Percentiles rank a stretch among this genome's conserved stretches.
Evolutionary conservation across 2,329 filamentous ascomycete genomes (phyloP).

Genomic region (Emydomyces testavorans): DNA sequence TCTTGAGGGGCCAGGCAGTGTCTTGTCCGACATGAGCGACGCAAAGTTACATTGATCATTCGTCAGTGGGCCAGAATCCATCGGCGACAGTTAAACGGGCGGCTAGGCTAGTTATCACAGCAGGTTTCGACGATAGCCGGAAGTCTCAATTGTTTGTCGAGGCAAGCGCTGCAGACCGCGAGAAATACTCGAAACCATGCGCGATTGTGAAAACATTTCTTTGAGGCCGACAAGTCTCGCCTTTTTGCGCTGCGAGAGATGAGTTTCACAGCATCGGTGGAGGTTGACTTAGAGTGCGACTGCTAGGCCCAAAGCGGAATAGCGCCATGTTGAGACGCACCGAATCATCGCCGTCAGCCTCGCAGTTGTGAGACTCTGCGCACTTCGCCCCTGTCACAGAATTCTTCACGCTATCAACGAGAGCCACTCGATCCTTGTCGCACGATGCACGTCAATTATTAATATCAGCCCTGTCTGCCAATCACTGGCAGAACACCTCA

Average conservation of each 20-base stretch:
- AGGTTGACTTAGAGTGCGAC: background rate
- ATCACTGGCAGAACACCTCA: background rate
- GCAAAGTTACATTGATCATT: slow-evolving; percentile 5
- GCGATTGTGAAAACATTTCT: background rate
- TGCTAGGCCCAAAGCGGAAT: background rate
- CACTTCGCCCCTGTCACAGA: slow-evolving; percentile 8
- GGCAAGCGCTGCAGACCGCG: too few species aligned
- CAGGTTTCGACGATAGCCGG: slow-evolving; percentile 6
- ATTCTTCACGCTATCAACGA: background rate
- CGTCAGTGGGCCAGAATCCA: background rate
- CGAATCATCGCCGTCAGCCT: background rate
- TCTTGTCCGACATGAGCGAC: background rate
- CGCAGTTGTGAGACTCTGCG: background rate
- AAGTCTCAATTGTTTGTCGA: background rate
- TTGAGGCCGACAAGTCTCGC: too few species aligned
- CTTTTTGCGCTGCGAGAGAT: too few species aligned
- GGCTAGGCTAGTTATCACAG: too few species aligned
- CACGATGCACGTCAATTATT: background rate
- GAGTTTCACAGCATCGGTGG: background rate
- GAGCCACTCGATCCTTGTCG: slow-evolving; percentile 1
- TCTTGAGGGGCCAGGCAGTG: too few species aligned
- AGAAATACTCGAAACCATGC: background rate
- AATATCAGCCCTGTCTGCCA: background rate
- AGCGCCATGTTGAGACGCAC: too few species aligned
- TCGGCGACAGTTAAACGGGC: background rate